phyloP scores from a whole-genome alignment of 2,329 filamentous ascomycete genomes.

The Claviceps africana region DNA sequence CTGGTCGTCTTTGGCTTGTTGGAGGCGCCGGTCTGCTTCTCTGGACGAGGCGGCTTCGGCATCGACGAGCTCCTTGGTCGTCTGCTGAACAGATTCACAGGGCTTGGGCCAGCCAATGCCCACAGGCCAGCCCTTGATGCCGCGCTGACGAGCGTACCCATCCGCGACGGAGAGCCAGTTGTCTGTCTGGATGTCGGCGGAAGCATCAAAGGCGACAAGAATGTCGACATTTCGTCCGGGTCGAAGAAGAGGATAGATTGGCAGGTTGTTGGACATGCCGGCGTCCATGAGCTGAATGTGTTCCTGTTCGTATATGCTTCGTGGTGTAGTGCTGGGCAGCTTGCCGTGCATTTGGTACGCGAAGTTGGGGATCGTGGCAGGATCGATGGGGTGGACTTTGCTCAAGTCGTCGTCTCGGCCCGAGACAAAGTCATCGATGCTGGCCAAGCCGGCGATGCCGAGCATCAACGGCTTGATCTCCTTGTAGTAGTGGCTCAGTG shows the following conservation, averaged over 20 bases:
- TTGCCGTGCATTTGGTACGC: slow-evolving; percentile 65
- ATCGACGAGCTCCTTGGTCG: slow-evolving; percentile 48
- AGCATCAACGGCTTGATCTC: slow-evolving; percentile 76
- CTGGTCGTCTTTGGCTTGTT: slow-evolving; percentile 41
- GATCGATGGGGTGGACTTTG: slow-evolving; percentile 90
- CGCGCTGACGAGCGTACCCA: slow-evolving; percentile 79
- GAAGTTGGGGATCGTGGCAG: slow-evolving; percentile 82
- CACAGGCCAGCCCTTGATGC: slow-evolving; percentile 86
- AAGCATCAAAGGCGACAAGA: slow-evolving; percentile 85
- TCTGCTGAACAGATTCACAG: slow-evolving; percentile 42
- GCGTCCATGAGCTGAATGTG: slow-evolving; percentile 88
- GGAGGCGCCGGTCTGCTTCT: slow-evolving; percentile 50
- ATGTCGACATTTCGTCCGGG: slow-evolving; percentile 82
- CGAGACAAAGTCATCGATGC: slow-evolving; percentile 70
- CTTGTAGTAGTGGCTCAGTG: slow-evolving; percentile 87
- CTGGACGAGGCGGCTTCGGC: slow-evolving; percentile 47
- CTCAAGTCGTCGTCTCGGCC: slow-evolving; percentile 71
- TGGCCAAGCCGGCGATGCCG: slow-evolving; percentile 57
- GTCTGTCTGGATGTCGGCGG: slow-evolving; percentile 80
- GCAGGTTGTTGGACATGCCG: slow-evolving; percentile 96
- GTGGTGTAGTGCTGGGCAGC: slow-evolving; percentile 63
- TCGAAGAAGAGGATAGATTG: slow-evolving; percentile 84
- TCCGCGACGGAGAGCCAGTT: slow-evolving; percentile 95
- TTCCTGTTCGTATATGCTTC: slow-evolving; percentile 54
- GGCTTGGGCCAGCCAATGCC: slow-evolving; percentile 82